Base-by-base conservation (phyloP, 164 flowering plant genomes). In the Buxus sempervirens region DNA sequence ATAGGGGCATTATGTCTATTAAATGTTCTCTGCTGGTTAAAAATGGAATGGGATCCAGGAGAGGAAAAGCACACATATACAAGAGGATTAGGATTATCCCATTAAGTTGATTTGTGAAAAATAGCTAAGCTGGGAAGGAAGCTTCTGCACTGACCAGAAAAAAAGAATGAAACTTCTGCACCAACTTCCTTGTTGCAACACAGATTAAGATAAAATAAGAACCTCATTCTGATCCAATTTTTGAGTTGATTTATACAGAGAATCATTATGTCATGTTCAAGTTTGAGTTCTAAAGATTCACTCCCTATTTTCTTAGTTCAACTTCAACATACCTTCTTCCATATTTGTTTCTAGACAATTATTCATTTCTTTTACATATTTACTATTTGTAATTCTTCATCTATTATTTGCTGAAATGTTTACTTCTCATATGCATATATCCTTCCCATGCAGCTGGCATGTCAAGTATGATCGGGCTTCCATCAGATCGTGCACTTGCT, bases 381-480 rank as follows among this genome's bases (percentile, higher is more conserved):
- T 5, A 15, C 15, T 13, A 32, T 36, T 26, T 45, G 10, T 16
- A 14, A 12, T 21, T 48, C 38, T 32, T 32, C 38, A 32, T 32
- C 32, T 28, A 3, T 14, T 62, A 2, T 19, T 22, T 55, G 26
- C 42, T 63, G 15, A 26, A 9, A 9, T 48, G 15, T 62, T 58
- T 9, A 22, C 5, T 28, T 21, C 32, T 62, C n/a, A 41, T 60
- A 19, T 67, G 51, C 63, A 28, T 60, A 15, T 24, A 38, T 70
- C 65, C n/a, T 63, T 58, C 42, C 9, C 5, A 56, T 70, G 76
- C 80, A 87, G 94, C 68, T 76, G 87, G 84, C 45, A 91, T 89
- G 96, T 56, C 91, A 23, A 82, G 81, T 71, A 94, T 94, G 98
- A 72, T 90, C 64, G 98, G 97, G 73, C 98, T 94, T 77, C 98